Conservation (phyloP, 2,329 filamentous ascomycete genomes). For the Pseudopyricularia cyperi region DNA sequence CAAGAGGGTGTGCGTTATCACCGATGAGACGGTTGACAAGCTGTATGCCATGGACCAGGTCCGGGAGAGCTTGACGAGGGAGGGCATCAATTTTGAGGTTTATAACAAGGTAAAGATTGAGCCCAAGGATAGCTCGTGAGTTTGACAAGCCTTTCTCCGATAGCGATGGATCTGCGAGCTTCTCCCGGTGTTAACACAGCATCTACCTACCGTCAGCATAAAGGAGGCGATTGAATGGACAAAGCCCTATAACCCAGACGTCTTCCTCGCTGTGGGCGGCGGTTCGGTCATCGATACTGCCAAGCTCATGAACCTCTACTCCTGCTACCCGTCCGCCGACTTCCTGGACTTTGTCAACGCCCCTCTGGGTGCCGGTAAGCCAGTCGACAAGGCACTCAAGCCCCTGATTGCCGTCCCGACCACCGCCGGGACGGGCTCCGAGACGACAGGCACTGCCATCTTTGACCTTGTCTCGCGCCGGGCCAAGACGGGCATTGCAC, state of each 20-base stretch:
- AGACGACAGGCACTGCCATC: conserved; percentile 96
- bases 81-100: conserved; percentile 70
- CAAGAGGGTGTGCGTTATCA: conserved; percentile 82
- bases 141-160: conserved; percentile 8
- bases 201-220: conserved; percentile 37
- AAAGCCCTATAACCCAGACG: conserved; percentile 70
- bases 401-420: conserved; percentile 77
- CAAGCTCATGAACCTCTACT: conserved; percentile 97
- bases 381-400: conserved; percentile 56
- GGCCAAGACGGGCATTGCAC: conserved; percentile 91
- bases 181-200: not conserved
- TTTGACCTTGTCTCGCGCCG: conserved; percentile 85
- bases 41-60: conserved; percentile 86
- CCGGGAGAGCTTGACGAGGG: conserved; percentile 61
- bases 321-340: conserved; percentile 77
- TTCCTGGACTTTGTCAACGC: conserved; percentile 98
- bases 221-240: conserved; percentile 81
- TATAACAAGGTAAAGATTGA: conserved; percentile 75
- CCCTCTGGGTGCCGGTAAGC: conserved; percentile 71
- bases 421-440: conserved; percentile 76
- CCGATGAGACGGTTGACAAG: conserved; percentile 68
- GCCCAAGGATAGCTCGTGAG: conserved; percentile 85
- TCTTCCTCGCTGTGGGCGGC: conserved; percentile 82
- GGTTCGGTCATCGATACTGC: conserved; percentile 97
- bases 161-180: not conserved